A percentile compares a stretch with the other conserved stretches of the same genome.
These are phyloP conservation scores for Manihot esculenta DNA, from an alignment of 441 rosid genomes.

Conservation along the genomic window DNA sequence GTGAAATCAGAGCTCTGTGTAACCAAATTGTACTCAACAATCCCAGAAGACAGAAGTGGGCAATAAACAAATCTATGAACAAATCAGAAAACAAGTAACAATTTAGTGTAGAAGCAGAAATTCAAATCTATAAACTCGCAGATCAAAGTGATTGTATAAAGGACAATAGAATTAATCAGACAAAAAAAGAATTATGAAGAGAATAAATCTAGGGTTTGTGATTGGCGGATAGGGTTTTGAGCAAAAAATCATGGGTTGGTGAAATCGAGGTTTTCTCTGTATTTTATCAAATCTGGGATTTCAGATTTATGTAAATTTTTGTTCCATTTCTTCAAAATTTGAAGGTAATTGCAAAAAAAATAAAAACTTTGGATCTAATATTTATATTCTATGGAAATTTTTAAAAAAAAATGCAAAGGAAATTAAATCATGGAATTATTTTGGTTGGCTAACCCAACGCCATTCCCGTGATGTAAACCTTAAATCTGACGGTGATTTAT, in stretches of 20 bases:
- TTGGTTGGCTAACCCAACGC: no score
- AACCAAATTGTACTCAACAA: neutral
- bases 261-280: slow-evolving; percentile 26
- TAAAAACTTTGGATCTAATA: neutral
- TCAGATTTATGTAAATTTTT: neutral
- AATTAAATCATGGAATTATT: no score
- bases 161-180: neutral
- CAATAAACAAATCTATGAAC: no score
- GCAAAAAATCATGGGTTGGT: slow-evolving; percentile 11
- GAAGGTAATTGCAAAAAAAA: slow-evolving; percentile 11
- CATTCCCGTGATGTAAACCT: no score
- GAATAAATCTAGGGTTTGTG: slow-evolving; percentile 46
- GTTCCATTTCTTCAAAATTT: slow-evolving; percentile 3
- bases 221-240: slow-evolving; percentile 44
- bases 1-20: slow-evolving; percentile 21
- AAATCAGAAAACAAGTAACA: neutral
- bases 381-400: neutral
- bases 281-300: slow-evolving; percentile 26
- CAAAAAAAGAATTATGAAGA: slow-evolving; percentile 7
- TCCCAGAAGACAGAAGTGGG: neutral
- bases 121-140: slow-evolving; percentile 6
- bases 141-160: slow-evolving; percentile 8
- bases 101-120: neutral
- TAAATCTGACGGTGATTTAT: no score
- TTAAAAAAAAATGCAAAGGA: no score